These are phyloP conservation scores for Mycena maculata DNA, from an alignment of 768 basidiomycete species.

Conservation along the genomic window DNA sequence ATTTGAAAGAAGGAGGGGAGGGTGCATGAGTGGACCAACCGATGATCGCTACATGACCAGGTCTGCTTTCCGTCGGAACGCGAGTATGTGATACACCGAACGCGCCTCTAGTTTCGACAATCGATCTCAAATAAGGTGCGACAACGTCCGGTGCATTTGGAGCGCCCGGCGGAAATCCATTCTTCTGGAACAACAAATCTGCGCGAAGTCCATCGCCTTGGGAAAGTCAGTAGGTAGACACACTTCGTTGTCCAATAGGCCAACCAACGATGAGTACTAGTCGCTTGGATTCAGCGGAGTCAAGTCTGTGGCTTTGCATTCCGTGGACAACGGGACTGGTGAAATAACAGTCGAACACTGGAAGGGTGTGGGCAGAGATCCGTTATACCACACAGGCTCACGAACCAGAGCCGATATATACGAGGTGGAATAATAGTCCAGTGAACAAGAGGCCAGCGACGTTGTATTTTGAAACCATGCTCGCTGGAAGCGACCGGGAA, in stretches of 20 bases:
- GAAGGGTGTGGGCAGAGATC: background rate
- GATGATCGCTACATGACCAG: slow-evolving; percentile 91
- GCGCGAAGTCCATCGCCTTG: slow-evolving; percentile 89
- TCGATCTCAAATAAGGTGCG: slow-evolving; percentile 80
- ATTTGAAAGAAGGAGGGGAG: background rate
- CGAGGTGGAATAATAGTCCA: slow-evolving; percentile 79
- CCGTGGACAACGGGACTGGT: slow-evolving; percentile 85
- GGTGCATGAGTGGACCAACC: slow-evolving; percentile 54
- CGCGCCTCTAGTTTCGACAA: slow-evolving; percentile 74
- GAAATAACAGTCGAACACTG: slow-evolving; percentile 87
- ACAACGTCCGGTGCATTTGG: slow-evolving; percentile 65
- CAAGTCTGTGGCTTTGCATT: slow-evolving; percentile 67
- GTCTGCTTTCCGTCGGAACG: slow-evolving; percentile 89
- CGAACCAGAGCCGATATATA: slow-evolving; percentile 71
- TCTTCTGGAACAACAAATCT: slow-evolving; percentile 76
- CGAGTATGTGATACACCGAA: slow-evolving; percentile 89
- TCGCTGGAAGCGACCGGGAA: too few relatives aligned
- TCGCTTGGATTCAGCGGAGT: slow-evolving; percentile 68
- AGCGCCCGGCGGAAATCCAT: slow-evolving; percentile 65
- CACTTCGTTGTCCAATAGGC: background rate
- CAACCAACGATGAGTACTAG: slow-evolving; percentile 78
- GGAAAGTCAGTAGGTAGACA: slow-evolving; percentile 3
- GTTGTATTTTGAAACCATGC: slow-evolving; percentile 45
- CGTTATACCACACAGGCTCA: background rate
- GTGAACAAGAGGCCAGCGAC: slow-evolving; percentile 64